These are phyloP conservation scores for Ogataea henricii DNA, from an alignment of 805 yeast species.

Conservation along the genomic window DNA sequence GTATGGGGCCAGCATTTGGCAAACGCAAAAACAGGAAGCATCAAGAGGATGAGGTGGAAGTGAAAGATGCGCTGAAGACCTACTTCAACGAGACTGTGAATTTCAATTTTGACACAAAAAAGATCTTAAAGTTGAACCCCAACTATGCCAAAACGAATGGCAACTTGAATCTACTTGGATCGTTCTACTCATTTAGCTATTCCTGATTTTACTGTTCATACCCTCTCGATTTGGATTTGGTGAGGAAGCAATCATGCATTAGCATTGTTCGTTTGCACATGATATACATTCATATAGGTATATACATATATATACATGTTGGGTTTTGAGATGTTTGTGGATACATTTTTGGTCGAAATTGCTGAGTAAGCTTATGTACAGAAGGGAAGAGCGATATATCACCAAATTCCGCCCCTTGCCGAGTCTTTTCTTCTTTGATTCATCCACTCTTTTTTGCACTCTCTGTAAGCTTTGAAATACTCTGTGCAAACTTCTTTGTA, in stretches of 20 bases:
- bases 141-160: constrained; percentile 14
- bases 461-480: constrained; percentile 90
- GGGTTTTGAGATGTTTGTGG: not conserved
- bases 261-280: too few relatives aligned
- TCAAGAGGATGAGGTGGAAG: constrained; percentile 16
- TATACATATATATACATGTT: not conserved
- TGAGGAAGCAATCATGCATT: too few relatives aligned
- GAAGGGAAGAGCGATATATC: not conserved
- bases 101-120: constrained; percentile 24
- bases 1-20: constrained; percentile 9
- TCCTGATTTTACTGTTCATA: constrained; percentile 10
- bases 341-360: too few relatives aligned
- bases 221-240: not conserved
- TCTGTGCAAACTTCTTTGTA: constrained; percentile 67
- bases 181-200: constrained; percentile 28
- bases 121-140: constrained; percentile 27
- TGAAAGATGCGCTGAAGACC: constrained; percentile 23
- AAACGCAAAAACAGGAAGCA: constrained; percentile 18
- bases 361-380: too few relatives aligned
- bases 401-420: constrained; percentile 35
- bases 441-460: constrained; percentile 82
- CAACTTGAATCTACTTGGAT: constrained; percentile 22
- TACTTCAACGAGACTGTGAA: constrained; percentile 29
- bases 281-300: too few relatives aligned
- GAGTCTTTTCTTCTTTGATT: constrained; percentile 32